These are phyloP conservation scores for Larix kaempferi DNA, from an alignment of 75 land plant genomes.

Conservation along the genomic window DNA sequence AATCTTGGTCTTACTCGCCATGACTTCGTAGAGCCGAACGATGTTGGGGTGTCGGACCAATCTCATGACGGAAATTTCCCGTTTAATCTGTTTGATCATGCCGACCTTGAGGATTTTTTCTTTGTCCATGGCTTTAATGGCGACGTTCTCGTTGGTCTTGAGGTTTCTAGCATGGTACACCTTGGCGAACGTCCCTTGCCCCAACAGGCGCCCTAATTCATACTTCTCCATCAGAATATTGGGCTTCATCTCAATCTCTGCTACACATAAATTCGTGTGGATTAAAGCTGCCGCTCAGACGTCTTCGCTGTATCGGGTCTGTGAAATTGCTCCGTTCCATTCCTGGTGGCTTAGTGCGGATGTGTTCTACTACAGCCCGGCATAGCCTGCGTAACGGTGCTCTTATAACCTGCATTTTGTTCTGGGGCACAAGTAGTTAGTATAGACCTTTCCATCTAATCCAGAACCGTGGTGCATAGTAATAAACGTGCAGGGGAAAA, in stretches of 20 bases:
- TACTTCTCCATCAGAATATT: slow-evolving; percentile 19
- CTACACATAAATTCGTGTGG: no score
- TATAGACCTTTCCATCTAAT: no score
- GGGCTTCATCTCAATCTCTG: background rate
- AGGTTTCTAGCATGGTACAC: slow-evolving; percentile 51
- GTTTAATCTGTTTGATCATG: slow-evolving; percentile 66
- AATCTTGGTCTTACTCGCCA: slow-evolving; percentile 70
- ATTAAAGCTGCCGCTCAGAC: no score
- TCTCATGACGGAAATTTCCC: slow-evolving; percentile 85
- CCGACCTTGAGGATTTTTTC: slow-evolving; percentile 32
- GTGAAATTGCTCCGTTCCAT: no score
- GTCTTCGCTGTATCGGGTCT: no score
- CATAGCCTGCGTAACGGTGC: no score
- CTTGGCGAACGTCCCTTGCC: slow-evolving; percentile 65
- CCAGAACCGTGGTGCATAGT: no score
- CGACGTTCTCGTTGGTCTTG: slow-evolving; percentile 42
- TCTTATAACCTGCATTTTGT: no score
- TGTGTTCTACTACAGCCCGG: no score
- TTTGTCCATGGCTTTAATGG: slow-evolving; percentile 57
- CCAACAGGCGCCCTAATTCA: slow-evolving; percentile 53
- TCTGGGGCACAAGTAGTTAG: no score
- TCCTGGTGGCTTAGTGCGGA: no score
- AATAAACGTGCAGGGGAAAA: no score
- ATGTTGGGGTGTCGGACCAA: slow-evolving; percentile 75
- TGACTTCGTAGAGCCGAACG: slow-evolving; percentile 74